Evolutionary conservation across 1,284 basidiomycete genomes (phyloP).

Genomic region (Entoloma clypeatum): DNA sequence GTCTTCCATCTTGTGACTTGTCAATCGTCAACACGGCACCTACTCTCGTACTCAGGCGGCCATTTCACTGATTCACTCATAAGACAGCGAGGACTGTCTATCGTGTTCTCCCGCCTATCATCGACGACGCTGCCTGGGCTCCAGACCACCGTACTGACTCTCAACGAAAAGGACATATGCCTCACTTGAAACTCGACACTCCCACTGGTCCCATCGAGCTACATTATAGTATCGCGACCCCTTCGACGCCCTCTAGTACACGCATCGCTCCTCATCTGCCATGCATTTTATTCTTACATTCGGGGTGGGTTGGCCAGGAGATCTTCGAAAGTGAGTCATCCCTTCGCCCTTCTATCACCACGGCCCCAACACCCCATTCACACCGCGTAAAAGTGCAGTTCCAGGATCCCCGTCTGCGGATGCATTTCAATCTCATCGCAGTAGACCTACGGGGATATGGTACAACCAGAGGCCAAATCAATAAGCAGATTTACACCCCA

Average conservation of each 20-base stretch:
- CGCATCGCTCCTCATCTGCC: conserved; percentile 12
- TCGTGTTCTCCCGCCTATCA: neutral
- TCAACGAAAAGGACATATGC: too few relatives aligned
- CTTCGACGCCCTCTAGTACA: conserved; percentile 4
- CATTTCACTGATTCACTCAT: too few relatives aligned
- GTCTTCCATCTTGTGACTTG: too few relatives aligned
- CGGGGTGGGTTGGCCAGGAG: conserved; percentile 14
- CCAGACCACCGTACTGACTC: too few relatives aligned
- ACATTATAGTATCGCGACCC: conserved; percentile 8
- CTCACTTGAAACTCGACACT: conserved; percentile 4
- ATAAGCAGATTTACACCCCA: conserved; percentile 15
- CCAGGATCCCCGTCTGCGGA: conserved; percentile 18
- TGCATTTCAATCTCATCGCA: conserved; percentile 22
- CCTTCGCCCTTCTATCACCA: neutral
- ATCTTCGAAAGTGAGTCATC: conserved; percentile 15
- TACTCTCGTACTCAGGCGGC: too few relatives aligned
- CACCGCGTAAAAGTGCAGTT: conserved; percentile 21
- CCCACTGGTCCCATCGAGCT: conserved; percentile 7
- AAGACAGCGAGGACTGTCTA: too few relatives aligned
- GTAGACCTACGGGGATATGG: conserved; percentile 22
- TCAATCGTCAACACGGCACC: too few relatives aligned
- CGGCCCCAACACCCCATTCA: neutral
- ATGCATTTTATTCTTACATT: conserved; percentile 17
- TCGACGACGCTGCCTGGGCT: too few relatives aligned
- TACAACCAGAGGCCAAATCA: conserved; percentile 14